Conservation (phyloP, 2,329 filamentous ascomycete species). For the Hypoxylon sp. region DNA sequence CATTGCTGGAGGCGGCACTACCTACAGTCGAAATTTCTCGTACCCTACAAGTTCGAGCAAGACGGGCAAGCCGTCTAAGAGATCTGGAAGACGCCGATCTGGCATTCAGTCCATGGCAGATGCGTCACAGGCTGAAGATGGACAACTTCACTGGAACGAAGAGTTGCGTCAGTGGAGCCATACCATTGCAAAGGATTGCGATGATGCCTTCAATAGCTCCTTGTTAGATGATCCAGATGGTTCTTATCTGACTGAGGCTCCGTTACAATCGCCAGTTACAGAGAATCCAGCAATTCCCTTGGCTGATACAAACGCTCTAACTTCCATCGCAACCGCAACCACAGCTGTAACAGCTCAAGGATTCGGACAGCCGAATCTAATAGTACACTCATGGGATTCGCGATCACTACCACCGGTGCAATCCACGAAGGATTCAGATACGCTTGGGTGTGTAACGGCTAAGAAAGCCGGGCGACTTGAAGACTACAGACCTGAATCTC, state of each 20-base stretch:
- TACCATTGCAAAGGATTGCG: slow-evolving; percentile 89
- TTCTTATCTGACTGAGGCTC: slow-evolving; percentile 32
- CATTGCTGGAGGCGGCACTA: slow-evolving; percentile 51
- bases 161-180: slow-evolving; percentile 87
- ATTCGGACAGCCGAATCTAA: slow-evolving; percentile 27
- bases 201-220: slow-evolving; percentile 88
- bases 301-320: slow-evolving; percentile 36
- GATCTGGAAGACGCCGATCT: slow-evolving; percentile 29
- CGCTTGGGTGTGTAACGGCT: slow-evolving; percentile 46
- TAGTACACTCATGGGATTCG: slow-evolving; percentile 58
- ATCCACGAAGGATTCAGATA: slow-evolving; percentile 54
- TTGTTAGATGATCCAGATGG: slow-evolving; percentile 54
- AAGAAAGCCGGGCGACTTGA: slow-evolving; percentile 38
- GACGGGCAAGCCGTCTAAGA: slow-evolving; percentile 33
- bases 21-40: slow-evolving; percentile 46
- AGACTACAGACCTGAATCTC: slow-evolving; percentile 19
- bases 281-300: slow-evolving; percentile 23
- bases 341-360: slow-evolving; percentile 10
- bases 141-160: slow-evolving; percentile 68
- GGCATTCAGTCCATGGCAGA: slow-evolving; percentile 49
- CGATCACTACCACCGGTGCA: slow-evolving; percentile 67
- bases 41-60: slow-evolving; percentile 46
- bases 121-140: slow-evolving; percentile 39
- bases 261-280: slow-evolving; percentile 32
- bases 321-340: slow-evolving; percentile 38